Evolutionary conservation across 345 rosid species (phyloP), one percentile per base, ranked within the genome.

Genomic region (Linum trigynum): DNA sequence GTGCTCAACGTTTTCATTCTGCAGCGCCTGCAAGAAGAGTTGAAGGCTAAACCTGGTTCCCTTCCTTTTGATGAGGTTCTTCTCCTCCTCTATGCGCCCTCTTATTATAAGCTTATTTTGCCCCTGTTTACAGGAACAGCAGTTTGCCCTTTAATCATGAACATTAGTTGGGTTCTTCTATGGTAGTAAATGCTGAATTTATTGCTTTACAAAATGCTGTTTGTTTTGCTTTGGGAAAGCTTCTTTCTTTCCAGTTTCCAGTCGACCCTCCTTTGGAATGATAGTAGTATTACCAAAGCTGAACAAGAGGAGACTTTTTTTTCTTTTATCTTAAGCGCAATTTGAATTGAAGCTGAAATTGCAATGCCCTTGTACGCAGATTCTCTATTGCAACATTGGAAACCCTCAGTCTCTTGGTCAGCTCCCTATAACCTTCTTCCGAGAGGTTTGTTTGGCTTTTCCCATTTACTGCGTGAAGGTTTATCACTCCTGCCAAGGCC

Each of bases 351-450:
- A 23, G 2, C 9, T 15, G 56, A 17, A 59, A 4, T 38, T 68
- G 17, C 4, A 14, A 61, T 61, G 38, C 55, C 15, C 4, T 6
- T 64, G 17, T 4, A 35, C 51, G 59, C 71, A 90, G 99, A 90
- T 94, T 15, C 78, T 94, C 45, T 88, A 90, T 82, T 90, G 97
- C 82, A 94, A 94, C 60, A 88, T 94, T 32, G 99, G 99, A 45
- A 90, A 94, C 75, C 99, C 96, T 17, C 97, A 94, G 61, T 88
- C 99, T 72, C 97, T 94, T 72, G 95, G 90, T 63, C 99, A 94
- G 69, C 87, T 71, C 72, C 97, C 97, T 8, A 86, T 94, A 67
- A 86, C 99, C 5, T 94, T 85, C 76, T 94, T 94, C 78, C 83
- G 99, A 68, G 97, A 94, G 97, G 97, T 92, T 50, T 41, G 80